phyloP scores from a whole-genome alignment of 768 basidiomycete species.

The Tulasnella sp. region DNA sequence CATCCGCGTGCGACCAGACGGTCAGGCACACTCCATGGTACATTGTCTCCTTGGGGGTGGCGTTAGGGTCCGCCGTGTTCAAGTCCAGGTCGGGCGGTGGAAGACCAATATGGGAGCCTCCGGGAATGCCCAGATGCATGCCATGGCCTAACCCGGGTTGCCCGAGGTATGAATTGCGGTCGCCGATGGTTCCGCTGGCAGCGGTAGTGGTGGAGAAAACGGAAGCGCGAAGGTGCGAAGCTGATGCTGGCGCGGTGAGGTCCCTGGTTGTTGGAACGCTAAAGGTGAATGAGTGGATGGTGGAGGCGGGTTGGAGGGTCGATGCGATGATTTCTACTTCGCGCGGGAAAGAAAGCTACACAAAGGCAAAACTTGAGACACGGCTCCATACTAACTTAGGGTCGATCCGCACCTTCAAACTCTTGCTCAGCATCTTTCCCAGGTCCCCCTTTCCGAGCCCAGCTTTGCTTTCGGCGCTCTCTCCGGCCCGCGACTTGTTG shows the following conservation, averaged over 20 bases:
- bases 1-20: slow-evolving; percentile 95
- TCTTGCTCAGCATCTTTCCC: slow-evolving; percentile 87
- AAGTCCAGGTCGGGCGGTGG: slow-evolving; percentile 11
- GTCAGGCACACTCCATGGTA: slow-evolving; percentile 93
- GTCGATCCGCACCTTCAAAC: slow-evolving; percentile 67
- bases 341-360: slow-evolving; percentile 79
- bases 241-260: slow-evolving; percentile 18
- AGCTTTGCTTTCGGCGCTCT: slow-evolving; percentile 45
- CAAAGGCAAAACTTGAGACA: slow-evolving; percentile 26
- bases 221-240: slow-evolving; percentile 56
- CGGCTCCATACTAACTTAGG: slow-evolving; percentile 25
- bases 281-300: slow-evolving; percentile 91
- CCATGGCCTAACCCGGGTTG: slow-evolving; percentile 49
- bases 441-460: slow-evolving; percentile 85
- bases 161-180: slow-evolving; percentile 71
- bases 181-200: slow-evolving; percentile 46
- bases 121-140: slow-evolving; percentile 27
- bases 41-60: slow-evolving; percentile 49
- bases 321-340: slow-evolving; percentile 95
- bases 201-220: slow-evolving; percentile 62
- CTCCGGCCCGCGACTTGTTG: slow-evolving; percentile 43
- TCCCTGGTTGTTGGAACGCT: slow-evolving; percentile 75
- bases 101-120: slow-evolving; percentile 28
- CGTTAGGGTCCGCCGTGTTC: not conserved
- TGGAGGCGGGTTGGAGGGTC: slow-evolving; percentile 91